phyloP scores from a whole-genome alignment of 208 protist species.

The Trypanosoma mega region DNA sequence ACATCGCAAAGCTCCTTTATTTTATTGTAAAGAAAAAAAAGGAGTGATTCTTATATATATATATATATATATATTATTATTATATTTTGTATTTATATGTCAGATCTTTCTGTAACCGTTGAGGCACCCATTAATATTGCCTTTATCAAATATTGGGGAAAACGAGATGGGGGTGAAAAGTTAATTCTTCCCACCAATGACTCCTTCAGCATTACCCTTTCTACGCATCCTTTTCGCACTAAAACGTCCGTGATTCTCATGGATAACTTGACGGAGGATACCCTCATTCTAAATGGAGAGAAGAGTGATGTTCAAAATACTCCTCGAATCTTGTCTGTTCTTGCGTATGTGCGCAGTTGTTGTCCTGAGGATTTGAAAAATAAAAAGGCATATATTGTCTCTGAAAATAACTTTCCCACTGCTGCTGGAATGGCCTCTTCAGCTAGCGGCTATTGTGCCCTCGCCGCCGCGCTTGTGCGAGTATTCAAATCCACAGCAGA shows the following conservation, averaged over 20 bases:
- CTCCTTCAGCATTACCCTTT: conserved; percentile 97
- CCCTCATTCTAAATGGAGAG: conserved; percentile 96
- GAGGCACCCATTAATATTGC: conserved; percentile 98
- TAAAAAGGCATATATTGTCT: conserved; percentile 91
- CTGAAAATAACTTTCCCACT: conserved; percentile 99
- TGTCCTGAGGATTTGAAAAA: conserved; percentile 44
- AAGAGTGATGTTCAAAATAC: conserved; percentile 64
- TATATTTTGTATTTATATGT: conserved; percentile 1
- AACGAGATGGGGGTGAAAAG: conserved; percentile 94
- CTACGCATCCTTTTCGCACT: conserved; percentile 92
- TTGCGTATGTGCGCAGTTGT: conserved; percentile 49
- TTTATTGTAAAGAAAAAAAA: too few species aligned
- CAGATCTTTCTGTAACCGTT: conserved; percentile 69
- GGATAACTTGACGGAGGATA: conserved; percentile 68
- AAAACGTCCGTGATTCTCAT: conserved; percentile 93
- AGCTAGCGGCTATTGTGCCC: conserved; percentile 96
- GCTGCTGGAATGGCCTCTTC: conserved; percentile 99
- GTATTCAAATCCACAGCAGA: conserved; percentile 66
- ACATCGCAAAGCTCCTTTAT: too few species aligned
- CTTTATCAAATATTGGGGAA: conserved; percentile 99
- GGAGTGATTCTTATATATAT: conserved; percentile 34
- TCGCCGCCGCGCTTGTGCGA: conserved; percentile 85
- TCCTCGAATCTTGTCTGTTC: conserved; percentile 77
- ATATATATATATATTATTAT: neutral
- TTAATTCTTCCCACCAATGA: conserved; percentile 95